Percentiles rank a stretch among this genome's conserved stretches.
phyloP scores from a whole-genome alignment of 306 rosid genomes.

The Mucuna pruriens region DNA sequence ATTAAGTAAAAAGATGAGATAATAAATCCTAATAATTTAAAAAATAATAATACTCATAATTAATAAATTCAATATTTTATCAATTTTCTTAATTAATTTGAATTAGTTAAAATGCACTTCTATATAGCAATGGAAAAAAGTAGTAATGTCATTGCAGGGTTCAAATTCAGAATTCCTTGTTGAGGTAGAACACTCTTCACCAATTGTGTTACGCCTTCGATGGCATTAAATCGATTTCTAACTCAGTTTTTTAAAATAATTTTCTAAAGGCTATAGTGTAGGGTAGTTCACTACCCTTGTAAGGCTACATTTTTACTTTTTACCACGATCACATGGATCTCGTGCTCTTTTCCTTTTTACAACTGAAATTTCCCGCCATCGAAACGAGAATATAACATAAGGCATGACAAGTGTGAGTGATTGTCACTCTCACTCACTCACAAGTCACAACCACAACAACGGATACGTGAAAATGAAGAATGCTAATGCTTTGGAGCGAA shows the following conservation, averaged over 20 bases:
- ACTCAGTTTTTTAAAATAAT: not conserved
- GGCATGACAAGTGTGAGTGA: not conserved
- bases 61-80: no score
- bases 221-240: not conserved
- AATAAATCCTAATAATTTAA: no score
- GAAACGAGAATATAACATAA: not conserved
- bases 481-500: not conserved
- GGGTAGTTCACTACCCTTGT: not conserved
- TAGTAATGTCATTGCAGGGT: no score
- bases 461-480: not conserved
- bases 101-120: no score
- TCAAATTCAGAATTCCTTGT: no score
- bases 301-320: not conserved
- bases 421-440: not conserved
- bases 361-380: conserved; percentile 47
- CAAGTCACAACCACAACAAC: not conserved
- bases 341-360: not conserved
- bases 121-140: no score
- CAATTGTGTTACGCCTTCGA: not conserved
- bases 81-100: no score
- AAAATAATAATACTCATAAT: no score
- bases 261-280: not conserved
- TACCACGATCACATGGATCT: not conserved
- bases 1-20: no score
- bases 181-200: no score